Conservation (phyloP, 306 rosid species). For the Citrullus colocynthis region DNA sequence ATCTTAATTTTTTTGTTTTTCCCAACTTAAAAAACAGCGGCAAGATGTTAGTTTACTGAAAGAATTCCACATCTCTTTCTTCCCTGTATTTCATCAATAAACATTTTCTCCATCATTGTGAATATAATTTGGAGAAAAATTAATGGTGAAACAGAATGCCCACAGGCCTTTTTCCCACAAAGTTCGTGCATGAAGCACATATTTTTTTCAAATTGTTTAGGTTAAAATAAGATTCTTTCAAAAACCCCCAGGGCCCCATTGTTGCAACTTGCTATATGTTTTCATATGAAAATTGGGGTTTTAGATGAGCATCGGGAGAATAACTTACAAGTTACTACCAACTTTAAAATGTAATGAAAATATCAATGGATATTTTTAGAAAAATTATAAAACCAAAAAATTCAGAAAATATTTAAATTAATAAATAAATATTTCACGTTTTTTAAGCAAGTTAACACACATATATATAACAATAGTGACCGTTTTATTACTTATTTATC, state of each 20-base stretch:
- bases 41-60: no score
- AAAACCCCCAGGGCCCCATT: not conserved
- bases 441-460: no score
- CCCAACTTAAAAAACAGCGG: no score
- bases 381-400: no score
- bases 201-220: not conserved
- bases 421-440: no score
- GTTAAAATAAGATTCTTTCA: not conserved
- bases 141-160: not conserved
- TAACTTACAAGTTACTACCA: not conserved
- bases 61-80: no score
- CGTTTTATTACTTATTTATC: no score
- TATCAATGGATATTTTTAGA: no score
- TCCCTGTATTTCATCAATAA: not conserved
- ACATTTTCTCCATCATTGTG: not conserved
- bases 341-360: no score
- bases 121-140: not conserved
- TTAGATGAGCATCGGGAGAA: not conserved
- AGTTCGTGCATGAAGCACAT: not conserved
- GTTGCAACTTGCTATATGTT: not conserved
- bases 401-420: no score
- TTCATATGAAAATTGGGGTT: not conserved
- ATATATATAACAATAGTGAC: no score
- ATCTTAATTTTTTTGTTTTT: not conserved
- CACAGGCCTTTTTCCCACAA: not conserved